Conservation (phyloP, 108 stramenopile species). For the Fistulifera pelliculosa region DNA sequence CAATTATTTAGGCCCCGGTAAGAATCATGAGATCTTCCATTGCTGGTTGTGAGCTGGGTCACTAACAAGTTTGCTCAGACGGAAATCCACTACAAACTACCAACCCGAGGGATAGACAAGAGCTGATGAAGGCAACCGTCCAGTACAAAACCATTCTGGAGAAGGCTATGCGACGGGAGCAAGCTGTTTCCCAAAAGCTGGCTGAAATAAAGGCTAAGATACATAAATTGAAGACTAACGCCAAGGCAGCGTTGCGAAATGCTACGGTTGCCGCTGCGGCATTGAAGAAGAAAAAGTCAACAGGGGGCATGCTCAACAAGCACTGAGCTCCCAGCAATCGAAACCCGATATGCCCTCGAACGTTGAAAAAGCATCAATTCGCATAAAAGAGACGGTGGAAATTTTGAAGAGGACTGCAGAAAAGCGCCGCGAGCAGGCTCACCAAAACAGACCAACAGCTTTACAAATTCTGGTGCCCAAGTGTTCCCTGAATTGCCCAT, state of each 20-base stretch:
- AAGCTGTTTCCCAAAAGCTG: conserved; percentile 9
- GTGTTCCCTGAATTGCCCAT: conserved; percentile 23
- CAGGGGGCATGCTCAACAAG: conserved; percentile 2
- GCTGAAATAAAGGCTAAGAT: conserved; percentile 14
- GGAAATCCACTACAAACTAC: conserved; percentile 21
- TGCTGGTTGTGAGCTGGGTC: neutral
- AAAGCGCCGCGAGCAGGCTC: conserved; percentile 28
- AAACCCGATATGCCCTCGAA: conserved; percentile 10
- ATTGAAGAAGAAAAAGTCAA: conserved; percentile 16
- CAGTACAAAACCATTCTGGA: conserved; percentile 24
- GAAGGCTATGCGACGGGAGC: conserved; percentile 15
- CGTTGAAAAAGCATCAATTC: conserved; percentile 4
- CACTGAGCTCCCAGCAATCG: neutral
- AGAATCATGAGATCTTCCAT: conserved; percentile 5
- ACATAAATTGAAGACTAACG: conserved; percentile 13
- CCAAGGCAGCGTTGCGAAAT: conserved; percentile 3
- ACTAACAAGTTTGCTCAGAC: conserved; percentile 11
- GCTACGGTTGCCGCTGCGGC: conserved; percentile 4
- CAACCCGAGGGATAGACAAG: conserved; percentile 24
- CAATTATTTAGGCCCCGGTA: conserved; percentile 38
- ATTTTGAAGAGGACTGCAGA: conserved; percentile 27
- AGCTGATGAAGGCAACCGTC: conserved; percentile 13
- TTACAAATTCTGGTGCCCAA: conserved; percentile 30
- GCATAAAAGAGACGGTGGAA: conserved; percentile 26
- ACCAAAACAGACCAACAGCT: conserved; percentile 24